Conservation (phyloP, 1,284 basidiomycete genomes). For the Vanrija sp. region DNA sequence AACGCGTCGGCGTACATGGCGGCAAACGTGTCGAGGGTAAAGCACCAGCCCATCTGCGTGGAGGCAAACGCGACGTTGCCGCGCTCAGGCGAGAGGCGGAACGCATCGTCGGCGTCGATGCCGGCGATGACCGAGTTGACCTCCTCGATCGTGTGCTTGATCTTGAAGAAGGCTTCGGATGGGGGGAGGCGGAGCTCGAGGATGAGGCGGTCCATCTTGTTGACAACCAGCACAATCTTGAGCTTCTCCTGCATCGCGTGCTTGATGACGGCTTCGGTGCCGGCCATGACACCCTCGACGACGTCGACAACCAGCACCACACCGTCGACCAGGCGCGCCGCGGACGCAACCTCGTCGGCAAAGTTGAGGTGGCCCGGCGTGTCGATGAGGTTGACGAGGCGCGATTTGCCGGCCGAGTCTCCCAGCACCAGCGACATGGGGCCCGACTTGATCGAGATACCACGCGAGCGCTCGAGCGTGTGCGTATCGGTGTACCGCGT, state of each 20-base stretch:
- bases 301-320: constrained; percentile 92
- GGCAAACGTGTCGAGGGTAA: constrained; percentile 90
- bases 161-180: constrained; percentile 95
- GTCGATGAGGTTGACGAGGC: constrained; percentile 89
- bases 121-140: constrained; percentile 92
- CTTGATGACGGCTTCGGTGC: constrained; percentile 77
- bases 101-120: constrained; percentile 80
- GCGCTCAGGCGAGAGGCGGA: constrained; percentile 84
- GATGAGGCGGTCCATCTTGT: constrained; percentile 97
- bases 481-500: constrained; percentile 95
- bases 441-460: constrained; percentile 93
- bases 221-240: constrained; percentile 89
- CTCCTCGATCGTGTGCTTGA: constrained; percentile 98
- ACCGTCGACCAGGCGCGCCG: constrained; percentile 86
- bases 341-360: constrained; percentile 87
- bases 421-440: constrained; percentile 90
- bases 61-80: constrained; percentile 98
- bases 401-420: constrained; percentile 86
- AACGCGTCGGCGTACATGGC: constrained; percentile 92
- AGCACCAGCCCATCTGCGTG: constrained; percentile 96
- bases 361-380: constrained; percentile 99
- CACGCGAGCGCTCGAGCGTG: constrained; percentile 76
- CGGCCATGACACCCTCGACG: constrained; percentile 92
- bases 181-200: constrained; percentile 95
- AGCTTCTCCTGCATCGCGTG: constrained; percentile 83